Conservation (phyloP, 208 protist species). For the Acanthamoeba divionensis region DNA sequence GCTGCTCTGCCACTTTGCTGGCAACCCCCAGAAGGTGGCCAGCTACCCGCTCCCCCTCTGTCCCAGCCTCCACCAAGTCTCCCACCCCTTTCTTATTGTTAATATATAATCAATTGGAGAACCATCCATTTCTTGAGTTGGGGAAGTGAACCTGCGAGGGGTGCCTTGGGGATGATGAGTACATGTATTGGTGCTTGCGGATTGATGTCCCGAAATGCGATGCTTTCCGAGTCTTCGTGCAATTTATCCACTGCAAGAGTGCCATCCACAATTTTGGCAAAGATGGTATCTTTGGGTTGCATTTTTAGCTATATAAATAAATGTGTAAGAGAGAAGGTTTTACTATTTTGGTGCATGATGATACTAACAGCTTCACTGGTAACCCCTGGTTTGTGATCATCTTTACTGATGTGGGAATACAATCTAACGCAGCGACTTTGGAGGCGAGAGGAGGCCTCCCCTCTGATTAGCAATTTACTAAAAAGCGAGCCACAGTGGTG, state of each 20-base stretch:
- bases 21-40: constrained; percentile 28
- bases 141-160: not conserved
- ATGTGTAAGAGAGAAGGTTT: no score
- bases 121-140: not conserved
- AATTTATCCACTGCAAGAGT: constrained; percentile 66
- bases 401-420: no score
- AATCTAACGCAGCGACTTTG: no score
- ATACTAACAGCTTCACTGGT: no score
- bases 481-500: no score
- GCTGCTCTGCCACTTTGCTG: not conserved
- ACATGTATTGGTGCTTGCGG: constrained; percentile 74
- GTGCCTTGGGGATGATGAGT: constrained; percentile 75
- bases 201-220: constrained; percentile 75
- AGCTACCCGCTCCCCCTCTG: not conserved
- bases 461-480: no score
- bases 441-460: no score
- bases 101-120: not conserved
- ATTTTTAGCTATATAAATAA: constrained; percentile 11
- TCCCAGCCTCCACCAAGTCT: not conserved
- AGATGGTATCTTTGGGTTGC: constrained; percentile 68
- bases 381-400: no score
- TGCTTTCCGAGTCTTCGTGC: constrained; percentile 58
- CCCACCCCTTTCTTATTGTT: not conserved
- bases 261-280: constrained; percentile 71
- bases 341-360: no score